These are phyloP conservation scores for Gliomastix tumulicola DNA, from an alignment of 2,329 filamentous ascomycete species.

Conservation along the genomic window DNA sequence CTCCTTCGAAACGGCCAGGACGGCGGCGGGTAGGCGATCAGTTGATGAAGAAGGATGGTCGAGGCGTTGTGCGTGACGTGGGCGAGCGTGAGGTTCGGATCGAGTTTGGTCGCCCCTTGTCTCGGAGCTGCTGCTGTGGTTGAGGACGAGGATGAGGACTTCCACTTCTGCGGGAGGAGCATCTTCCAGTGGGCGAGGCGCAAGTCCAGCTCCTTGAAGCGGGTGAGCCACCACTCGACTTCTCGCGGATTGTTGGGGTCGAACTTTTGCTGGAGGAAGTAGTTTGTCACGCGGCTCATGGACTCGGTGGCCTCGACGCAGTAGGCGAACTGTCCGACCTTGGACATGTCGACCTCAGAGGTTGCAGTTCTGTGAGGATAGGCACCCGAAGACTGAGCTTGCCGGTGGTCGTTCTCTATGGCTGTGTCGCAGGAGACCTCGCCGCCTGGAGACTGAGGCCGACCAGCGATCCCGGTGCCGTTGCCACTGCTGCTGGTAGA, in stretches of 20 bases:
- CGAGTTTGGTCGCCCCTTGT: slow-evolving; percentile 27
- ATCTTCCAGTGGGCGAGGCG: slow-evolving; percentile 38
- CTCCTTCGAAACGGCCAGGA: slow-evolving; percentile 16
- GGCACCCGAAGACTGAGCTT: no score
- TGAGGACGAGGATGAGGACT: no score
- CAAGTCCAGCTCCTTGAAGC: slow-evolving; percentile 40
- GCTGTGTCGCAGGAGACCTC: no score
- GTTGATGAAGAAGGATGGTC: slow-evolving; percentile 40
- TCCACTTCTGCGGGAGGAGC: slow-evolving; percentile 33
- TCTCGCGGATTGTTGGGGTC: slow-evolving; percentile 28
- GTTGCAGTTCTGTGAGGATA: no score
- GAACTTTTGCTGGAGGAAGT: slow-evolving; percentile 37
- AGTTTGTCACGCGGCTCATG: slow-evolving; percentile 33
- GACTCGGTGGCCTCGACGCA: slow-evolving; percentile 39
- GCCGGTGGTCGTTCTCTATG: no score
- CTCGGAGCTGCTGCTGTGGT: no score
- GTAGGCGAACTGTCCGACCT: slow-evolving; percentile 37
- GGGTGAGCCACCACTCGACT: slow-evolving; percentile 32
- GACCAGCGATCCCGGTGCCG: no score
- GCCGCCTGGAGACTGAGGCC: no score
- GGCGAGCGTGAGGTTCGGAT: slow-evolving; percentile 41
- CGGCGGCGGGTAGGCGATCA: slow-evolving; percentile 33
- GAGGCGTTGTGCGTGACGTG: slow-evolving; percentile 42
- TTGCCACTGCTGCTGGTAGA: slow-evolving; percentile 29
- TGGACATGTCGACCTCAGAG: slow-evolving; percentile 24